Conservation (phyloP, 257 asterid species). For the Cruciata laevipes region DNA sequence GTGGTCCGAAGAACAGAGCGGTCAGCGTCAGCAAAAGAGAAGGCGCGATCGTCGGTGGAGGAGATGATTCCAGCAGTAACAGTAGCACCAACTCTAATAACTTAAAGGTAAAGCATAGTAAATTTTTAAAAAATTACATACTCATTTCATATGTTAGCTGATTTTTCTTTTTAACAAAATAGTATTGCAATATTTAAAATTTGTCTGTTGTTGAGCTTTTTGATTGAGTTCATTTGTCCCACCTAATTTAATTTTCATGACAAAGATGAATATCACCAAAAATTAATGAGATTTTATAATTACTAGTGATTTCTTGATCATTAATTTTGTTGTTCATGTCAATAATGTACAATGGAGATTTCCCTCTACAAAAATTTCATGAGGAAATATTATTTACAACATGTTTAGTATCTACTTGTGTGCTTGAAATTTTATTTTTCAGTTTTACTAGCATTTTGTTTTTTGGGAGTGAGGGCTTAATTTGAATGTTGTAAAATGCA, state of each 20-base stretch:
- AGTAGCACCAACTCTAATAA: constrained; percentile 32
- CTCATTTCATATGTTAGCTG: not conserved
- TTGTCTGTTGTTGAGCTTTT: constrained; percentile 12
- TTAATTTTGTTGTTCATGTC: too few relatives aligned
- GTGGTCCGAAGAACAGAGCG: constrained; percentile 10
- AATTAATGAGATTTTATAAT: too few relatives aligned
- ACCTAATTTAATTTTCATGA: not conserved
- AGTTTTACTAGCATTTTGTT: too few relatives aligned
- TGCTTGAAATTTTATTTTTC: not conserved
- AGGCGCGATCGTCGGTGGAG: constrained; percentile 35
- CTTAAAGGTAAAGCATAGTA: constrained; percentile 31
- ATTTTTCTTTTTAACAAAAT: not conserved
- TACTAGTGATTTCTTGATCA: not conserved
- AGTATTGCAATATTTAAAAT: not conserved
- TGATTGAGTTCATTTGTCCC: not conserved
- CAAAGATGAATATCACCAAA: not conserved
- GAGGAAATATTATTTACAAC: too few relatives aligned
- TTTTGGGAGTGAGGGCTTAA: too few relatives aligned
- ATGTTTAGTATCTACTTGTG: not conserved
- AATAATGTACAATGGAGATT: too few relatives aligned
- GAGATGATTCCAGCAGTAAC: constrained; percentile 30
- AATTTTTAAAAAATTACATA: not conserved
- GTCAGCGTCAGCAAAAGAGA: constrained; percentile 20
- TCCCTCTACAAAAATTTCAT: too few relatives aligned
- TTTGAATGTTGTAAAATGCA: too few relatives aligned